Evolutionary conservation across 176 grass and related monocot species (phyloP), one percentile per base, ranked within the genome.

Genomic region (Elaeis guineensis): DNA sequence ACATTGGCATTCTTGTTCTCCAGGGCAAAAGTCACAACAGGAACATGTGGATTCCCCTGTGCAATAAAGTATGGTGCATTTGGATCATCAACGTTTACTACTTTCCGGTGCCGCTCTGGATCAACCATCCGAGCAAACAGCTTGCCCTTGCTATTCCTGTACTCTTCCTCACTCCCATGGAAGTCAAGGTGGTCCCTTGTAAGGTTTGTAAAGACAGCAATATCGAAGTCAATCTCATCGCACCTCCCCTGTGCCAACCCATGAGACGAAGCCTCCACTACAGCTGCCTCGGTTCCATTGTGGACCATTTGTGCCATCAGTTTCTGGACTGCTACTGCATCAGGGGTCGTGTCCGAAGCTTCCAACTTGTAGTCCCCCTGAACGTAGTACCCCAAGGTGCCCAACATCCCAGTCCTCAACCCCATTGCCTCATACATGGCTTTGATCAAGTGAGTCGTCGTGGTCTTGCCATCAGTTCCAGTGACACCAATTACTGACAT

Each of bases 1-100:
- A 96, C 77, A 19, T 90, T 80, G 58, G 92, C 86, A 70, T 90
- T 96, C 74, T 96, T 96, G 72, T 88, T 90, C 65, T 90, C 92
- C 67, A 96, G 64, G 4, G 92, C 79, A 72, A 85, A 96, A 51
- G 92, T 96, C 69, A 96, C 83, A 75, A 96, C 80, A 15, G 86
- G 92, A 62, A 96, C 86, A 25, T 77, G 75, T 16, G 66, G 87
- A 16, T 72, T 85, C 58, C 92, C 92, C 69, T 90, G 83, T 25
- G 80, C 73, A 17, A 80, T 78, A 56, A 90, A 90, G 58, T 82
- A 88, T 28, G 87, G 60, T 17, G 84, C 83, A 8, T 66, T 80
- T 50, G 92, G 92, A 54, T 96, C 92, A 69, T 96, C 92, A 52
- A 88, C 88, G 63, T 96, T 96, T 50, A 96, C 86, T 21, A 96